Conservation (phyloP, 352 stramenopile genomes). For the Thalassiosira mediterranea region DNA sequence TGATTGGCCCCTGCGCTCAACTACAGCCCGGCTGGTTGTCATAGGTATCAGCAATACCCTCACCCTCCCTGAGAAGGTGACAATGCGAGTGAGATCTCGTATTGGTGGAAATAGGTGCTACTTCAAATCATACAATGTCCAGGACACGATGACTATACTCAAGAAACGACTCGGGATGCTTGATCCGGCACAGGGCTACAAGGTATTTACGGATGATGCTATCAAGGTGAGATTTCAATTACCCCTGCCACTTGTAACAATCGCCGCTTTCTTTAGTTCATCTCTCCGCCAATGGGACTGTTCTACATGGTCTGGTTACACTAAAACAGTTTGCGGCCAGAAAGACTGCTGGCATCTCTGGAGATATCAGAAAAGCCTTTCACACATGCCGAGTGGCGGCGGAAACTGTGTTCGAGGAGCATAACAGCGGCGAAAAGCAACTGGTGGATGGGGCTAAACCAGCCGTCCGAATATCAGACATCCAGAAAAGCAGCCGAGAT, state of each 20-base stretch:
- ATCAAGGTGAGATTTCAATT: conserved; percentile 70
- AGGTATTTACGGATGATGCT: conserved; percentile 77
- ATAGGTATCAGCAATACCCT: conserved; percentile 89
- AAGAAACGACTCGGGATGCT: conserved; percentile 63
- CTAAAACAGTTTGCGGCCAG: conserved; percentile 73
- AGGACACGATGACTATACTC: conserved; percentile 70
- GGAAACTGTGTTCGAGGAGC: conserved; percentile 65
- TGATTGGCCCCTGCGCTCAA: conserved; percentile 83
- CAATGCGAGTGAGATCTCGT: conserved; percentile 78
- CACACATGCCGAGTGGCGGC: conserved; percentile 81
- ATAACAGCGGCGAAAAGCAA: conserved; percentile 32
- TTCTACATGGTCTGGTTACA: neutral
- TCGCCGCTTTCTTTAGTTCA: neutral
- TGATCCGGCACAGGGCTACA: conserved; percentile 16
- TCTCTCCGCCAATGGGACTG: neutral
- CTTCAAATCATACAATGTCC: conserved; percentile 77
- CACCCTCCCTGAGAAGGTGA: conserved; percentile 84
- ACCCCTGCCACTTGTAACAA: no score
- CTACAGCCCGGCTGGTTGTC: conserved; percentile 69
- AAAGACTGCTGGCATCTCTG: conserved; percentile 83
- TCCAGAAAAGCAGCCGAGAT: conserved; percentile 67
- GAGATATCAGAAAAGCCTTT: conserved; percentile 86
- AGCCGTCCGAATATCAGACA: conserved; percentile 67
- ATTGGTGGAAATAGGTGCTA: conserved; percentile 75
- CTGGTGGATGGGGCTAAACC: conserved; percentile 18